Conservation (phyloP, 179 eudicot species). For the Corrigiola litoralis region DNA sequence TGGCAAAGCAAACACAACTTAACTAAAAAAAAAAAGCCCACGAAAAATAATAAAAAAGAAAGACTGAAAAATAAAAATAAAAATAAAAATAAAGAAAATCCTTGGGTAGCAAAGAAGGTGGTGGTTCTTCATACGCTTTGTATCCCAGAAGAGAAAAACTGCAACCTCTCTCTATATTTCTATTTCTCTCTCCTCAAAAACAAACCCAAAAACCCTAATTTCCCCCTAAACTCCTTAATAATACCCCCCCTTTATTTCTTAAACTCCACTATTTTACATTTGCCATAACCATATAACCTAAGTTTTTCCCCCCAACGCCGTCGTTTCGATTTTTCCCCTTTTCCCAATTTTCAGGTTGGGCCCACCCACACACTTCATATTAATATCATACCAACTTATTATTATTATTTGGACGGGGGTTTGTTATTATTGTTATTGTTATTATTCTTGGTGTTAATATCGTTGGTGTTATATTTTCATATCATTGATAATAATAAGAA, state of each 20-base stretch:
- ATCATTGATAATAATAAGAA: neutral
- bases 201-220: conserved; percentile 25
- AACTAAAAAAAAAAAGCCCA: too few relatives aligned
- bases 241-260: neutral
- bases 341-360: neutral
- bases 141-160: conserved; percentile 13
- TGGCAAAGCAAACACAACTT: too few relatives aligned
- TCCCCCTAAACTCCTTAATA: neutral
- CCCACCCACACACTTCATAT: neutral
- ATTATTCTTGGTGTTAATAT: neutral
- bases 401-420: too few relatives aligned
- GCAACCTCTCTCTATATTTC: conserved; percentile 2
- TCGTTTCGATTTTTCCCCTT: neutral
- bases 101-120: conserved; percentile 11
- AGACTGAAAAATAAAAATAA: neutral
- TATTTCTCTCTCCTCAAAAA: neutral
- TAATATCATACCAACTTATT: too few relatives aligned
- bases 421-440: neutral
- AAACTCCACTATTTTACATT: neutral
- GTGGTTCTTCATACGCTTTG: conserved; percentile 32
- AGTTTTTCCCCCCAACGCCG: neutral
- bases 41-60: too few relatives aligned
- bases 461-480: neutral
- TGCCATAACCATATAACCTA: neutral
- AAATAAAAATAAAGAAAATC: conserved; percentile 4